Conservation (phyloP, 495 filamentous ascomycete genomes). For the Lepidopterella palustris region DNA sequence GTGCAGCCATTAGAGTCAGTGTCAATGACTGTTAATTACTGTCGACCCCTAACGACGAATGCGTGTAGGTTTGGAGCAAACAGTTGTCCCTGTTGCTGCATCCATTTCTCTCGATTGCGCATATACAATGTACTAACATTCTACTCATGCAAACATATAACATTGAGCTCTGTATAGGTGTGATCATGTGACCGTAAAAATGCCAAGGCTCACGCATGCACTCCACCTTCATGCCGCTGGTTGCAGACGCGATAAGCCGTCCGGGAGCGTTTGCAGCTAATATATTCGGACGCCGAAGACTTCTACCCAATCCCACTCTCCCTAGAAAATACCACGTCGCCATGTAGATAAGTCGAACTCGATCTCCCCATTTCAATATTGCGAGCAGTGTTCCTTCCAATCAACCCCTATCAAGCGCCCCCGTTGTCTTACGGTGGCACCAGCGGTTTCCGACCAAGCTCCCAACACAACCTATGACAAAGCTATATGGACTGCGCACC, state of each 20-base stretch:
- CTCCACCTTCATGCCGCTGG: not conserved
- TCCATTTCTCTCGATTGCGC: too few species aligned
- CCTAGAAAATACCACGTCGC: not conserved
- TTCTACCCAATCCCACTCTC: not conserved
- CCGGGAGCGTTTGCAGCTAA: not conserved
- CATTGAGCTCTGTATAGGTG: not conserved
- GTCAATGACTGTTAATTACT: too few species aligned
- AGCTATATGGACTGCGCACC: conserved; percentile 3
- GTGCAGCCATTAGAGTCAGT: too few species aligned
- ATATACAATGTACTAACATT: too few species aligned
- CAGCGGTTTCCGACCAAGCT: not conserved
- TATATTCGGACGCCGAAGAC: not conserved
- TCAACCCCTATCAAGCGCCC: not conserved
- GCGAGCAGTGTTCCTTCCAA: not conserved
- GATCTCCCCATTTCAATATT: not conserved
- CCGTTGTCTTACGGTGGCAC: not conserved
- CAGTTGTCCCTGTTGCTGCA: too few species aligned
- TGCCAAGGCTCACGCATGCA: not conserved
- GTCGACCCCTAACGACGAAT: too few species aligned
- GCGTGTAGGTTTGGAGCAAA: too few species aligned
- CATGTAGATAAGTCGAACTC: not conserved
- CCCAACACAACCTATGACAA: not conserved
- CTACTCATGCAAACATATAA: too few species aligned
- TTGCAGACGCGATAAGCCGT: not conserved
- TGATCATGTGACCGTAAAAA: not conserved